These are phyloP conservation scores for Camellia granthamiana DNA, from an alignment of 148 eudicot species.

Conservation along the genomic window DNA sequence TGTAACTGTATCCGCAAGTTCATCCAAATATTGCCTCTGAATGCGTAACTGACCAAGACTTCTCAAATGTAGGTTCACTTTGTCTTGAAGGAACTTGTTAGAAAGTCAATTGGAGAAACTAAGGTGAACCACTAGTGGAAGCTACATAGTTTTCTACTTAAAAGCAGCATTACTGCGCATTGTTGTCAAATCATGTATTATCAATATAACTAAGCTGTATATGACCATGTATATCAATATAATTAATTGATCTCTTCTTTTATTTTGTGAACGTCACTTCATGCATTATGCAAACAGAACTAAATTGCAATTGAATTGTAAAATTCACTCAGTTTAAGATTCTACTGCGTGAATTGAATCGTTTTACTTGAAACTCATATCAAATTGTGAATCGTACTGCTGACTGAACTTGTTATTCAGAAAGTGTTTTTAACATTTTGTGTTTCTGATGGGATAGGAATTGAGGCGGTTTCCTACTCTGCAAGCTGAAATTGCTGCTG, in stretches of 20 bases:
- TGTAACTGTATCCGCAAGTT: background rate
- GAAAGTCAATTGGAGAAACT: slow-evolving; percentile 71
- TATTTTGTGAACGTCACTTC: no score
- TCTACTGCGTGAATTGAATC: no score
- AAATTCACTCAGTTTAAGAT: no score
- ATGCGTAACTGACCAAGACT: background rate
- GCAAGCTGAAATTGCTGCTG: slow-evolving; percentile 59
- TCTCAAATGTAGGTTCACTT: slow-evolving; percentile 56
- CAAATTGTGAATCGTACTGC: no score
- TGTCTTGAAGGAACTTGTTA: slow-evolving; percentile 72
- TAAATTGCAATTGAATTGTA: no score
- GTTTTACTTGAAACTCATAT: no score
- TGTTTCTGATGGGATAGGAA: slow-evolving; percentile 36
- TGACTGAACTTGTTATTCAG: background rate
- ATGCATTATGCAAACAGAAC: no score
- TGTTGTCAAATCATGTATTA: no score
- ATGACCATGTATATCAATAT: no score
- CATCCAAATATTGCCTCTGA: background rate
- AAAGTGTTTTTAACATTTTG: background rate
- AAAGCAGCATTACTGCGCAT: background rate
- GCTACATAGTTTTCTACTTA: background rate
- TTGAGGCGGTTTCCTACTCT: slow-evolving; percentile 66
- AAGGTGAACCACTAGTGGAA: slow-evolving; percentile 36
- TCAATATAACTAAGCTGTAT: no score
- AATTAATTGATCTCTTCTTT: no score